These are phyloP conservation scores for Aureobasidium sp. DNA, from an alignment of 2,329 filamentous ascomycete genomes.

Conservation along the genomic window DNA sequence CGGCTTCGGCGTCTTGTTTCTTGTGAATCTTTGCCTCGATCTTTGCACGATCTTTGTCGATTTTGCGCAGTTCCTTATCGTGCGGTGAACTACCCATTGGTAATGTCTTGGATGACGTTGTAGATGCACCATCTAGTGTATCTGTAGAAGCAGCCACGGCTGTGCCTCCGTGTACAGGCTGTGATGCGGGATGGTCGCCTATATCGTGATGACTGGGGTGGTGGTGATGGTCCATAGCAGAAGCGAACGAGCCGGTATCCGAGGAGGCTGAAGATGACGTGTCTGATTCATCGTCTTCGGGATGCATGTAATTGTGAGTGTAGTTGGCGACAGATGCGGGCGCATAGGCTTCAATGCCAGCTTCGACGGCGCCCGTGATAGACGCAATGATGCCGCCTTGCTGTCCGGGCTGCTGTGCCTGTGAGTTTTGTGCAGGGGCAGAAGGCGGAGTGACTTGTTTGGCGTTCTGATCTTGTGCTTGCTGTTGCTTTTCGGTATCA, in stretches of 20 bases:
- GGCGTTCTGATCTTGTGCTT: conserved; percentile 19
- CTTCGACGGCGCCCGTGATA: conserved; percentile 26
- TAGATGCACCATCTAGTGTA: conserved; percentile 17
- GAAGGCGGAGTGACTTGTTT: conserved; percentile 15
- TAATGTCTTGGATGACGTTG: conserved; percentile 18
- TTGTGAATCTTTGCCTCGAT: conserved; percentile 57
- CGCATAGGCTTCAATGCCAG: conserved; percentile 30
- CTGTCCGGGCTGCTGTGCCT: conserved; percentile 9
- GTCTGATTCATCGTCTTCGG: conserved; percentile 5
- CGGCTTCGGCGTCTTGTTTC: conserved; percentile 47
- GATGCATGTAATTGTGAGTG: conserved; percentile 24
- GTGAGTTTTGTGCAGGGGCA: conserved; percentile 12
- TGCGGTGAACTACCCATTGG: conserved; percentile 25
- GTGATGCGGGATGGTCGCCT: neutral
- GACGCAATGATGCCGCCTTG: conserved; percentile 26
- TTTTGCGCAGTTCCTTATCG: conserved; percentile 60
- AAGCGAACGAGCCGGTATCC: conserved; percentile 20
- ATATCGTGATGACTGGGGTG: neutral
- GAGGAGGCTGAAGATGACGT: conserved; percentile 16
- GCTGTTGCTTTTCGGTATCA: conserved; percentile 22
- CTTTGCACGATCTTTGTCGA: conserved; percentile 54
- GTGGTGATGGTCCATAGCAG: conserved; percentile 24
- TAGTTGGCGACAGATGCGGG: conserved; percentile 27
- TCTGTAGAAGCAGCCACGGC: neutral
- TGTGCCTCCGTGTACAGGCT: neutral